A percentile compares a stretch with the other conserved stretches of the same genome.
These are phyloP conservation scores for Scutellaria baicalensis DNA, from an alignment of 257 asterid genomes.

Conservation along the genomic window DNA sequence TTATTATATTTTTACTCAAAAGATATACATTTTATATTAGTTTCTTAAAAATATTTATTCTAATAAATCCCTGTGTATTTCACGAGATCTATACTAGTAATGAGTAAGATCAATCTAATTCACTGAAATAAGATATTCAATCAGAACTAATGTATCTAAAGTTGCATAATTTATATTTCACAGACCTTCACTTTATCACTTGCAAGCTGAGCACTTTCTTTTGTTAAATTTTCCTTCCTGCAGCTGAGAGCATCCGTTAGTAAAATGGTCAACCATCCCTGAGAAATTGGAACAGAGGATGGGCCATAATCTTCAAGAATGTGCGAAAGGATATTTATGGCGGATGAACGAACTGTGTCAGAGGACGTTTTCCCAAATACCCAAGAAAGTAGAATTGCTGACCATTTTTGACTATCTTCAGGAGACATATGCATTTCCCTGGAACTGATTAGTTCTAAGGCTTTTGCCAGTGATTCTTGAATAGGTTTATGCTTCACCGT, in stretches of 20 bases:
- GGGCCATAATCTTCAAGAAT: constrained; percentile 98
- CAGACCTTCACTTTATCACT: constrained; percentile 80
- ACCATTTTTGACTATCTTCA: constrained; percentile 96
- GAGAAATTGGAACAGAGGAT: constrained; percentile 83
- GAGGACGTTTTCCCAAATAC: constrained; percentile 64
- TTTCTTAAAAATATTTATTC: too few relatives aligned
- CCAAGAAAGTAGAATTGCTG: constrained; percentile 87
- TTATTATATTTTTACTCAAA: too few relatives aligned
- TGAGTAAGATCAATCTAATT: not conserved
- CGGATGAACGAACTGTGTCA: constrained; percentile 62
- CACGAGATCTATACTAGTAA: too few relatives aligned
- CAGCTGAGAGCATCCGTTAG: constrained; percentile 58
- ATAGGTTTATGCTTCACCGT: constrained; percentile 60
- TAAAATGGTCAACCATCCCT: constrained; percentile 89
- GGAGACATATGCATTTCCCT: constrained; percentile 78
- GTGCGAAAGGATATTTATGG: constrained; percentile 75
- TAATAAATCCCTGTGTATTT: too few relatives aligned
- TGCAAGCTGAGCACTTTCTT: constrained; percentile 52
- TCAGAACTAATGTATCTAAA: not conserved
- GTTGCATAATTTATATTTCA: not conserved
- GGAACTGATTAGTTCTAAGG: constrained; percentile 67
- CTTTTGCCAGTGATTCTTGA: constrained; percentile 86
- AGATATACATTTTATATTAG: too few relatives aligned
- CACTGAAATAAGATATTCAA: not conserved
- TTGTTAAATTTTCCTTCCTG: constrained; percentile 49